These are phyloP conservation scores for Kodamaea derodonti DNA, from an alignment of 1,139 yeast species.

Conservation along the genomic window DNA sequence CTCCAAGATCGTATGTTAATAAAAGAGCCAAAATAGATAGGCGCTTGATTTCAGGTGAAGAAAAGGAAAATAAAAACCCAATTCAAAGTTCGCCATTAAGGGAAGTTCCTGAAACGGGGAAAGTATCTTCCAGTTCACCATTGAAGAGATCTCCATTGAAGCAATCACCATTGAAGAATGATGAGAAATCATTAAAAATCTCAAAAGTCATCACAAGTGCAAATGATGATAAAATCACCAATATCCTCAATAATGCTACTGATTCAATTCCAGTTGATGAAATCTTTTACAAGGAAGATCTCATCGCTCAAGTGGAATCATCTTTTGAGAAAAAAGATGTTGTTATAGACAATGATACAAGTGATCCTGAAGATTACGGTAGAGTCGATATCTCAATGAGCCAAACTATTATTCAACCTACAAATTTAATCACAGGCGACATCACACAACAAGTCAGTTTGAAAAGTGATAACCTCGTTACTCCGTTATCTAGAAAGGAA, in stretches of 20 bases:
- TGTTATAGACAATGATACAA: slow-evolving; percentile 23
- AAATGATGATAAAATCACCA: slow-evolving; percentile 14
- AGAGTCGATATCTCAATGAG: slow-evolving; percentile 18
- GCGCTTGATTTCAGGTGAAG: slow-evolving; percentile 9
- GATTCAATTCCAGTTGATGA: slow-evolving; percentile 17
- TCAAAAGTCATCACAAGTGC: slow-evolving; percentile 23
- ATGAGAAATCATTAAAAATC: slow-evolving; percentile 17
- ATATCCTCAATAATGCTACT: slow-evolving; percentile 1
- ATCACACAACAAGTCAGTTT: slow-evolving; percentile 14
- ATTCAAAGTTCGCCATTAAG: slow-evolving; percentile 16
- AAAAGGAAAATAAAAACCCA: slow-evolving; percentile 19
- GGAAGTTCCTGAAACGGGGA: no score
- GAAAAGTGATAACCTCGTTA: slow-evolving; percentile 1
- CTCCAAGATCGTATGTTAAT: slow-evolving; percentile 11
- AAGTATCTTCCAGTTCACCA: slow-evolving; percentile 3
- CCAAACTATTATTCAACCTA: slow-evolving; percentile 18
- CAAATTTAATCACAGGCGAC: slow-evolving; percentile 9
- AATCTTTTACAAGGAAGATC: slow-evolving; percentile 23
- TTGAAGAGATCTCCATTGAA: slow-evolving; percentile 15
- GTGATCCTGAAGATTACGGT: slow-evolving; percentile 22
- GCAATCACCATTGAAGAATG: slow-evolving; percentile 5
- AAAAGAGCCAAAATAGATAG: slow-evolving; percentile 1
- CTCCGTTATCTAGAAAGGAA: no score
- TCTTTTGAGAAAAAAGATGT: not conserved
- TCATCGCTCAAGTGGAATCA: slow-evolving; percentile 18